phyloP scores from a whole-genome alignment of 768 basidiomycete genomes.

The Fomitopsis pulvina region DNA sequence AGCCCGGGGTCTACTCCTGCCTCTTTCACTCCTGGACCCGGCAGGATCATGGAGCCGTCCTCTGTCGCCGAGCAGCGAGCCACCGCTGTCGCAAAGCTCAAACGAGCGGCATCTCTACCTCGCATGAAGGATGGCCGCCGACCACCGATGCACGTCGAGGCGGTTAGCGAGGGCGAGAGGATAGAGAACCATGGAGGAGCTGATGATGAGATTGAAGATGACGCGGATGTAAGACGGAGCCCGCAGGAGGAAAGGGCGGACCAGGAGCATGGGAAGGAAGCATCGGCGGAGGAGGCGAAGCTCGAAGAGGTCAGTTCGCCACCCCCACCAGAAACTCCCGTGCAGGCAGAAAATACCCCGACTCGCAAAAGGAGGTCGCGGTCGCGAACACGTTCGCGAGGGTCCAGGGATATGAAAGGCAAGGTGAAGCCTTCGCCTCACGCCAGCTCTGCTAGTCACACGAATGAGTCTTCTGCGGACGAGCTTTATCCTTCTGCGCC shows the following conservation, averaged over 20 bases:
- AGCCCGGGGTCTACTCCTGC: conserved; percentile 19
- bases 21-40: conserved; percentile 12
- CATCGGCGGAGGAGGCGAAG: conserved; percentile 3
- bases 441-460: conserved; percentile 35
- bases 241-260: conserved; percentile 5
- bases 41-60: conserved; percentile 30
- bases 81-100: conserved; percentile 82
- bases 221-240: conserved; percentile 11
- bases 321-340: conserved; percentile 23
- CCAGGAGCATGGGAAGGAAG: conserved; percentile 8
- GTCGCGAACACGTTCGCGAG: conserved; percentile 54
- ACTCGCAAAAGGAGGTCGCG: conserved; percentile 63
- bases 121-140: conserved; percentile 87
- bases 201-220: conserved; percentile 29
- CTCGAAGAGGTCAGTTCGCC: conserved; percentile 16
- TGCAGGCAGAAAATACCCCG: conserved; percentile 30
- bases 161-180: conserved; percentile 78
- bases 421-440: conserved; percentile 46
- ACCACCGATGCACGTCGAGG: conserved; percentile 81
- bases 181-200: conserved; percentile 27
- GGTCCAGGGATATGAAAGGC: conserved; percentile 67
- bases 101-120: conserved; percentile 86
- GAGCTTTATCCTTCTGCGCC: conserved; percentile 17
- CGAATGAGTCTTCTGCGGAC: conserved; percentile 68
- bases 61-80: conserved; percentile 74